These are phyloP conservation scores for Agaricus sinodeliciosus DNA, from an alignment of 768 basidiomycete species.

Conservation along the genomic window DNA sequence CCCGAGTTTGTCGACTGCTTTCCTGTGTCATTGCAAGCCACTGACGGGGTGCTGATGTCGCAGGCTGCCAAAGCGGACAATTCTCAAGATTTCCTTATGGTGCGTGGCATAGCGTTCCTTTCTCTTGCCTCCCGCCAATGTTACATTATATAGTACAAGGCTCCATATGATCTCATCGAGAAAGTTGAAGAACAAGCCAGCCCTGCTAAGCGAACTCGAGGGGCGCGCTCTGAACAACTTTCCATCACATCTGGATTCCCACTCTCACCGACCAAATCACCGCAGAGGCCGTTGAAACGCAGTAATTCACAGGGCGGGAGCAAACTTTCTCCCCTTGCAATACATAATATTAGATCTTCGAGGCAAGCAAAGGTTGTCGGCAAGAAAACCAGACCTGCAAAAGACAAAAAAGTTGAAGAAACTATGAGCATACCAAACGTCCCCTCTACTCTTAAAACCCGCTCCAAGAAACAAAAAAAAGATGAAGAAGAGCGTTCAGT, in stretches of 20 bases:
- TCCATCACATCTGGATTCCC: constrained; percentile 20
- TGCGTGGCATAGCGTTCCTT: constrained; percentile 25
- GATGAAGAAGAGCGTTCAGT: background rate
- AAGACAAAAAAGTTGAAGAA: constrained; percentile 7
- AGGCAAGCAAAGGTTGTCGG: constrained; percentile 9
- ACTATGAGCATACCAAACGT: background rate
- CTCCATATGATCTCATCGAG: constrained; percentile 54
- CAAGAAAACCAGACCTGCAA: constrained; percentile 9
- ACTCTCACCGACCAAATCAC: constrained; percentile 11
- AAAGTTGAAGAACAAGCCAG: constrained; percentile 35
- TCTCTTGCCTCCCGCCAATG: constrained; percentile 7
- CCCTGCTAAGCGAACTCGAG: constrained; percentile 52
- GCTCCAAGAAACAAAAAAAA: constrained; percentile 3
- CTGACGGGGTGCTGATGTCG: constrained; percentile 3
- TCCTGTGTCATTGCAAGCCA: background rate
- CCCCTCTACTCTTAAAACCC: background rate
- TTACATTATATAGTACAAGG: constrained; percentile 44
- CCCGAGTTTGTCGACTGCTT: constrained; percentile 41
- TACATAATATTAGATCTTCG: constrained; percentile 3
- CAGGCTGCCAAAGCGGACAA: constrained; percentile 71
- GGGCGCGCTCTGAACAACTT: constrained; percentile 40
- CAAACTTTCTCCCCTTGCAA: background rate
- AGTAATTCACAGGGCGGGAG: background rate
- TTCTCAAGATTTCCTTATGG: constrained; percentile 67
- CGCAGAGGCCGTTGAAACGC: constrained; percentile 11